Conservation (phyloP, 1,139 yeast species). For the Saccharomyces pastorianus region DNA sequence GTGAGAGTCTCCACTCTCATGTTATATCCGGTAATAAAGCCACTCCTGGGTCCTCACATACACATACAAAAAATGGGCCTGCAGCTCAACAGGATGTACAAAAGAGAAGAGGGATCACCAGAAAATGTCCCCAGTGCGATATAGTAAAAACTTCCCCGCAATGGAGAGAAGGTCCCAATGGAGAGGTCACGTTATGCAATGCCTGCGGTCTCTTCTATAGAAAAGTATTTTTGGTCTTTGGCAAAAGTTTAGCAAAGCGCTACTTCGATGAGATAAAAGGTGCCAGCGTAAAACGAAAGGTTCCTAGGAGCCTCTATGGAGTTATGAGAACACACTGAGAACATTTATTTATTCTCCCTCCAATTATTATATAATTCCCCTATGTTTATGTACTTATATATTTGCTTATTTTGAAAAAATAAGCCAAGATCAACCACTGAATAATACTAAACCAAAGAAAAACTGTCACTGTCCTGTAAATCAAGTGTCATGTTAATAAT, state of each 20-base stretch:
- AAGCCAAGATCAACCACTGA: too few species aligned
- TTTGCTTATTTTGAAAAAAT: too few species aligned
- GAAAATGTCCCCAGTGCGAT: slow-evolving; percentile 58
- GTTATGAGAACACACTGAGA: neutral
- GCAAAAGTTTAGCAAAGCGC: slow-evolving; percentile 1
- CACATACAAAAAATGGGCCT: neutral
- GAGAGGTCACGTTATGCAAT: slow-evolving; percentile 76
- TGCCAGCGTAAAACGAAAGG: neutral
- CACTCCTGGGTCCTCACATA: neutral
- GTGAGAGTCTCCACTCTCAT: neutral
- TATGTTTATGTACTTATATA: too few species aligned
- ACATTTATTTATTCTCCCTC: too few species aligned
- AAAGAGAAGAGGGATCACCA: slow-evolving; percentile 5
- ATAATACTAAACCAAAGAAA: neutral
- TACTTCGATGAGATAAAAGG: slow-evolving; percentile 2
- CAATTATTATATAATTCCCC: too few species aligned
- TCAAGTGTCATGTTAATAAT: too few species aligned
- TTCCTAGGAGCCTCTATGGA: neutral
- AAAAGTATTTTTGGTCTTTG: slow-evolving; percentile 12
- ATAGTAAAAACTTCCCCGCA: slow-evolving; percentile 74
- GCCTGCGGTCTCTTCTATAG: slow-evolving; percentile 69
- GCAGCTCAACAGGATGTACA: neutral
- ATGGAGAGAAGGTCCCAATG: slow-evolving; percentile 87
- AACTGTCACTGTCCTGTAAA: neutral
- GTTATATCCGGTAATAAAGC: neutral